Conservation (phyloP, 1,284 basidiomycete genomes). For the Termitomyces sp. region DNA sequence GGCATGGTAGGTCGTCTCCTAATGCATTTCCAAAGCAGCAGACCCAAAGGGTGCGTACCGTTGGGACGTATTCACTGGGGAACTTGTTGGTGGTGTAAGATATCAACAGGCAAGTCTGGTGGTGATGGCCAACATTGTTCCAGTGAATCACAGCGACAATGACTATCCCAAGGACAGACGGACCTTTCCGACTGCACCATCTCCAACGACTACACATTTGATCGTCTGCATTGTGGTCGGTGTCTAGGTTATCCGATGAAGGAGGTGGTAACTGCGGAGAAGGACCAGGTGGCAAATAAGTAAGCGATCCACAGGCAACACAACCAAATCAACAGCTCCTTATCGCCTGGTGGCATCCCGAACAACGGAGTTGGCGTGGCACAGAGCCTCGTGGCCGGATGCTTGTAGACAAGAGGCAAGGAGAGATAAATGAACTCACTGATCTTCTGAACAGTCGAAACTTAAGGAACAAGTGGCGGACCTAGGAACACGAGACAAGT, state of each 20-base stretch:
- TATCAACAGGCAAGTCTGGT: slow-evolving; percentile 91
- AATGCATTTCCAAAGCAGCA: slow-evolving; percentile 16
- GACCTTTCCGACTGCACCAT: slow-evolving; percentile 99
- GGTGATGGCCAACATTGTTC: slow-evolving; percentile 5
- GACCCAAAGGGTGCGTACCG: slow-evolving; percentile 54
- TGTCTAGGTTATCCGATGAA: slow-evolving; percentile 22
- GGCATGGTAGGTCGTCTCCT: slow-evolving; percentile 21
- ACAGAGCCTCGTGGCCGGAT: slow-evolving; percentile 34
- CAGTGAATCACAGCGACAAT: slow-evolving; percentile 8
- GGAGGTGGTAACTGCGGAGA: slow-evolving; percentile 18
- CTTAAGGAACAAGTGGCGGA: slow-evolving; percentile 13
- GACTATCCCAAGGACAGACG: slow-evolving; percentile 24
- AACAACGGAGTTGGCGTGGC: slow-evolving; percentile 27
- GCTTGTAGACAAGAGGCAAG: slow-evolving; percentile 13
- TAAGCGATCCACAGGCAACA: slow-evolving; percentile 15
- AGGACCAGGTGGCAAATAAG: slow-evolving; percentile 20
- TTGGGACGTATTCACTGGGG: slow-evolving; percentile 98
- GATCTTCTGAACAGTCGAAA: slow-evolving; percentile 18
- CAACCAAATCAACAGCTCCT: slow-evolving; percentile 12
- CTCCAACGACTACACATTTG: slow-evolving; percentile 98
- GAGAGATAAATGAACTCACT: slow-evolving; percentile 20
- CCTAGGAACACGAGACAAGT: slow-evolving; percentile 19
- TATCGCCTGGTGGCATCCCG: slow-evolving; percentile 22
- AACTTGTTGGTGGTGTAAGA: slow-evolving; percentile 99
- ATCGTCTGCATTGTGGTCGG: slow-evolving; percentile 83